Evolutionary conservation across 1,139 yeast species (phyloP).

Genomic region (Hanseniaspora sp.): DNA sequence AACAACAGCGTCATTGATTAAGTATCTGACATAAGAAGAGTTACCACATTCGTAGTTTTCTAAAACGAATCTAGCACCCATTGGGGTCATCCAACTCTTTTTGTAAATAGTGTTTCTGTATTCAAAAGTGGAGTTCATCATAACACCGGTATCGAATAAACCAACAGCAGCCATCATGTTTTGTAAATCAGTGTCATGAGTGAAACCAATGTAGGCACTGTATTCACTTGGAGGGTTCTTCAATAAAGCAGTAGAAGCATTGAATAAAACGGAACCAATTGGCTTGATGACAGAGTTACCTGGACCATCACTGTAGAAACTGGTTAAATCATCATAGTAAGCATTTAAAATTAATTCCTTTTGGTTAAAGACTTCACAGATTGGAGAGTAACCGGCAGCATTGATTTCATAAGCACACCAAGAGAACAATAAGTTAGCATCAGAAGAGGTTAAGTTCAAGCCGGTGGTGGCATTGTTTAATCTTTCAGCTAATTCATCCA

Average conservation of each 20-base stretch:
- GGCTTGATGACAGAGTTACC: slow-evolving; percentile 39
- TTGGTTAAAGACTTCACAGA: slow-evolving; percentile 43
- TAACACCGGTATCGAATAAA: slow-evolving; percentile 29
- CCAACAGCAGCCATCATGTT: slow-evolving; percentile 44
- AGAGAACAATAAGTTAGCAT: slow-evolving; percentile 37
- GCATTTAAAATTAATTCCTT: slow-evolving; percentile 44
- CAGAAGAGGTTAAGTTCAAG: slow-evolving; percentile 34
- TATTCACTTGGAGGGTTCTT: slow-evolving; percentile 24
- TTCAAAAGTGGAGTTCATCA: slow-evolving; percentile 31
- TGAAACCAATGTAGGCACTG: slow-evolving; percentile 37
- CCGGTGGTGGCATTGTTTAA: slow-evolving; percentile 35
- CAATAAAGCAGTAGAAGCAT: slow-evolving; percentile 33
- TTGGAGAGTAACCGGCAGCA: slow-evolving; percentile 43
- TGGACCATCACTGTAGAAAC: slow-evolving; percentile 44
- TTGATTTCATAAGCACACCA: slow-evolving; percentile 51
- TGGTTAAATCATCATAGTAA: slow-evolving; percentile 38
- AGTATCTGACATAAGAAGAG: slow-evolving; percentile 39
- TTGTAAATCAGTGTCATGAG: slow-evolving; percentile 51
- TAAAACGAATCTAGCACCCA: slow-evolving; percentile 45
- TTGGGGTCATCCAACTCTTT: slow-evolving; percentile 34
- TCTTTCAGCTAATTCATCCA: slow-evolving; percentile 33
- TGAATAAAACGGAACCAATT: slow-evolving; percentile 41
- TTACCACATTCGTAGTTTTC: slow-evolving; percentile 39
- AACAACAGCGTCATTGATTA: slow-evolving; percentile 51
- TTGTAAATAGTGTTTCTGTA: slow-evolving; percentile 30